Percentiles rank a stretch among this genome's conserved stretches.
These are phyloP conservation scores for Aspergillus carbonarius DNA, from an alignment of 2,329 filamentous ascomycete species.

Conservation along the genomic window DNA sequence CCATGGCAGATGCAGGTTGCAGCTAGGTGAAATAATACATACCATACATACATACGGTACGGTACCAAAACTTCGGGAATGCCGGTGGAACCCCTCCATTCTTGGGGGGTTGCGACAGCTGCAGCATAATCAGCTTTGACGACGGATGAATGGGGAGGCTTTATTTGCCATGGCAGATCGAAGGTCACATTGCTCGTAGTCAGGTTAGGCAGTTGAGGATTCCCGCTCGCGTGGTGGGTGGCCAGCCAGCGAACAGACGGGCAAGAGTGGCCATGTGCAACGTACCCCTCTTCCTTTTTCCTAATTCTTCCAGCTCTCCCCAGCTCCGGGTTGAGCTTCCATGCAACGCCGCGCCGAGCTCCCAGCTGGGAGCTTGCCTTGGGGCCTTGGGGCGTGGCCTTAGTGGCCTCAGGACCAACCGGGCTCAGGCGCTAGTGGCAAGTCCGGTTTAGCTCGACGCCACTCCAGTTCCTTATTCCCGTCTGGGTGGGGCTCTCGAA, in stretches of 20 bases:
- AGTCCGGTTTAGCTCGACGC: slow-evolving; percentile 21
- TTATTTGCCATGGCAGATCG: not conserved
- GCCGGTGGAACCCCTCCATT: slow-evolving; percentile 17
- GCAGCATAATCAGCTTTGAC: slow-evolving; percentile 10
- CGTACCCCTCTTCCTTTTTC: slow-evolving; percentile 6
- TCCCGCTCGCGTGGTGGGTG: not conserved
- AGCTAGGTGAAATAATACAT: not conserved
- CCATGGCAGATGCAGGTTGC: not conserved
- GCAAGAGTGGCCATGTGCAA: slow-evolving; percentile 13
- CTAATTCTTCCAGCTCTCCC: slow-evolving; percentile 18
- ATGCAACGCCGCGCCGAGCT: slow-evolving; percentile 20
- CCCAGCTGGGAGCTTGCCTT: slow-evolving; percentile 16
- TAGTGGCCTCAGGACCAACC: slow-evolving; percentile 3
- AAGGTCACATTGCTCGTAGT: not conserved
- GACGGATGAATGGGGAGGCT: not conserved
- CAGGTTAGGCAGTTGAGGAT: not conserved
- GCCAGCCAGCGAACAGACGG: not conserved
- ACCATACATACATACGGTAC: slow-evolving; percentile 1
- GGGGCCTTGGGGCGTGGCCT: not conserved
- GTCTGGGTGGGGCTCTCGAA: slow-evolving; percentile 18
- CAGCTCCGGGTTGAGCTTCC: slow-evolving; percentile 20
- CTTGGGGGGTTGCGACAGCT: slow-evolving; percentile 17
- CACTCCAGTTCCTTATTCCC: slow-evolving; percentile 26
- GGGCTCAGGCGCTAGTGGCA: slow-evolving; percentile 10
- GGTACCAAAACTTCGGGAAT: slow-evolving; percentile 18